A percentile compares a stretch with the other conserved stretches of the same genome.
These are phyloP conservation scores for Quercus lobata DNA, from an alignment of 331 rosid genomes.

Conservation along the genomic window DNA sequence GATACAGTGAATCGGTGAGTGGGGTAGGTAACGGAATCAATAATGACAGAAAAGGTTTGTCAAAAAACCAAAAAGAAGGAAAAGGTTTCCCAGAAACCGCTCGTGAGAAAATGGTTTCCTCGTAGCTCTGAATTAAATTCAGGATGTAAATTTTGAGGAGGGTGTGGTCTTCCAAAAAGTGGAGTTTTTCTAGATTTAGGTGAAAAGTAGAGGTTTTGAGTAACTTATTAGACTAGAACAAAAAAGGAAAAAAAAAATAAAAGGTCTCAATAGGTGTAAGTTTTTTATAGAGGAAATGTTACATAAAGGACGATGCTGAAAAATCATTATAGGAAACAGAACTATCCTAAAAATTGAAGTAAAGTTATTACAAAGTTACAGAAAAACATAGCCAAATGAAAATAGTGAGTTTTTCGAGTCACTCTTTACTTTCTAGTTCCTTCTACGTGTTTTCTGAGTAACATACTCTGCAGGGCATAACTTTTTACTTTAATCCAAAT, in stretches of 20 bases:
- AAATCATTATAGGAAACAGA: background rate
- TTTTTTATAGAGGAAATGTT: background rate
- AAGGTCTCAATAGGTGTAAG: background rate
- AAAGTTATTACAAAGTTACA: too few species aligned
- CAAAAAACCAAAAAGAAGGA: background rate
- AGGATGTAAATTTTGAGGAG: constrained; percentile 9
- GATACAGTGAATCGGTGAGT: background rate
- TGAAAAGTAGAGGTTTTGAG: constrained; percentile 13
- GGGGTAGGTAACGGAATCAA: constrained; percentile 8
- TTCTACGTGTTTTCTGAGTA: too few species aligned
- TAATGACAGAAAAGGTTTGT: background rate
- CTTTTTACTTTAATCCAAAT: too few species aligned
- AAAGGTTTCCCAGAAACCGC: background rate
- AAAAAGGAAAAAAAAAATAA: background rate
- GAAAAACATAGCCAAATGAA: too few species aligned
- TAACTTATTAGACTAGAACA: background rate
- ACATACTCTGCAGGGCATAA: too few species aligned
- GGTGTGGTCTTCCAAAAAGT: constrained; percentile 37
- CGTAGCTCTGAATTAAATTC: background rate
- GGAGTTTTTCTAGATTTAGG: constrained; percentile 28
- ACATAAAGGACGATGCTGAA: constrained; percentile 10
- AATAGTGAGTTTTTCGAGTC: too few species aligned
- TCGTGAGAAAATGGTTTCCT: constrained; percentile 11
- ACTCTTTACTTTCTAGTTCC: too few species aligned
- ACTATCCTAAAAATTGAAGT: too few species aligned